Conservation (phyloP, 2,329 filamentous ascomycete genomes). For the Pleoardoris graminearum region DNA sequence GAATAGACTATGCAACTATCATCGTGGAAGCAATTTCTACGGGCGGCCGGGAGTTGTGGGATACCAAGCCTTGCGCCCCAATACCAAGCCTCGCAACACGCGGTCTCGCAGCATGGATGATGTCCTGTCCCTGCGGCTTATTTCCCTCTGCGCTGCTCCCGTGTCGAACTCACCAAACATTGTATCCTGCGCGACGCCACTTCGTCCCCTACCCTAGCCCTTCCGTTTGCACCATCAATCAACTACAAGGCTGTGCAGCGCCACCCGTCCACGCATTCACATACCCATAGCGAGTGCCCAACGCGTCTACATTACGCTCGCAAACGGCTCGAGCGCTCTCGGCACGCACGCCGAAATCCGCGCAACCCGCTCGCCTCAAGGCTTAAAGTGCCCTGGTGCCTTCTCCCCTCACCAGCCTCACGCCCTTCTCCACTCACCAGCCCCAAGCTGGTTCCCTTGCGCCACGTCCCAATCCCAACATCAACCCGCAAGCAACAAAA, state of each 20-base stretch:
- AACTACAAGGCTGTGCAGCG: too few species aligned
- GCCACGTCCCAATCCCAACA: conserved; percentile 16
- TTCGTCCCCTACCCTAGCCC: too few species aligned
- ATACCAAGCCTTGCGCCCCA: conserved; percentile 21
- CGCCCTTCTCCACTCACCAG: not conserved
- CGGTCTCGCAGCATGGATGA: conserved; percentile 17
- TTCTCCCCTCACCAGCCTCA: not conserved
- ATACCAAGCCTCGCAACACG: conserved; percentile 25
- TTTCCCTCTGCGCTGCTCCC: not conserved
- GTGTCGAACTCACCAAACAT: too few species aligned
- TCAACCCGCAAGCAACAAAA: conserved; percentile 20
- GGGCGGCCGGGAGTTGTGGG: too few species aligned
- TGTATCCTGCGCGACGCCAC: too few species aligned
- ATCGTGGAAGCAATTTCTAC: too few species aligned
- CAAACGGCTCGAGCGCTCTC: not conserved
- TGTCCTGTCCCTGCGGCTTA: not conserved
- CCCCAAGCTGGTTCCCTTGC: not conserved
- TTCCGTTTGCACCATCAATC: too few species aligned
- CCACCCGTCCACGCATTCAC: too few species aligned
- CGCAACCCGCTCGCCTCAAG: not conserved
- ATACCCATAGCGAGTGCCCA: too few species aligned
- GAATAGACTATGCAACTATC: too few species aligned
- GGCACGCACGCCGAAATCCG: conserved; percentile 4
- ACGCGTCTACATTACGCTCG: too few species aligned
- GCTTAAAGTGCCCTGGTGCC: not conserved